Evolutionary conservation across 2,329 filamentous ascomycete genomes (phyloP).

Genomic region (Leptodontidium sp.): DNA sequence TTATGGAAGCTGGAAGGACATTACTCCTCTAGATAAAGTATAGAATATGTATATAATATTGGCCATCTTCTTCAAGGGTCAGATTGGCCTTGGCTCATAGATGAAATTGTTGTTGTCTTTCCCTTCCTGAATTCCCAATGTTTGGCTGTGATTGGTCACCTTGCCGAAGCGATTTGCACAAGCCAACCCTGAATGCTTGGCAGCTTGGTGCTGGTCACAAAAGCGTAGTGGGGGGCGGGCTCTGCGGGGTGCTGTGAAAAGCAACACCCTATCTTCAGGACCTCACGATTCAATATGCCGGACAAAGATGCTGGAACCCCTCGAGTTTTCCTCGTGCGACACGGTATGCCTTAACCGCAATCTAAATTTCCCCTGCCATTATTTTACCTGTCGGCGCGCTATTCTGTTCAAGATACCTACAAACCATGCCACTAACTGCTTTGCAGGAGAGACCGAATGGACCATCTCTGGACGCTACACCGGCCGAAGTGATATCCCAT

Average conservation of each 20-base stretch:
- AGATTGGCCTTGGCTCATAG: too few species aligned
- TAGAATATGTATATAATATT: too few species aligned
- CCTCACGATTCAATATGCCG: conserved; percentile 41
- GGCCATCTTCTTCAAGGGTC: too few species aligned
- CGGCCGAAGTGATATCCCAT: conserved; percentile 51
- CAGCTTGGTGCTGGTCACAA: not conserved
- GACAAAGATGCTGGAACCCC: conserved; percentile 49
- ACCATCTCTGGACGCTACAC: conserved; percentile 56
- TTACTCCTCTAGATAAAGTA: too few species aligned
- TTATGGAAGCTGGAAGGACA: too few species aligned
- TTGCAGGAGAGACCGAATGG: conserved; percentile 56
- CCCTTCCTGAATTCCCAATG: not conserved
- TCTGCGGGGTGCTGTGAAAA: too few species aligned
- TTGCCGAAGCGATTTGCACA: not conserved
- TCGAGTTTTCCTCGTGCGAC: conserved; percentile 51
- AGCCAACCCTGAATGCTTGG: not conserved
- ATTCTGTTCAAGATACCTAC: not conserved
- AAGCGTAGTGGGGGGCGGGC: not conserved
- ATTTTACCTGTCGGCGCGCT: not conserved
- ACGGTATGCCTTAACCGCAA: conserved; percentile 44
- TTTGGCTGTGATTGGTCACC: not conserved
- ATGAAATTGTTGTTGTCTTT: conserved; percentile 6
- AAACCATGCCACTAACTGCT: not conserved
- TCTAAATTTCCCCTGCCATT: not conserved
- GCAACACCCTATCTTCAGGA: not conserved